A percentile compares a stretch with the other conserved stretches of the same genome.
These are phyloP conservation scores for Typha latifolia DNA, from an alignment of 176 grass and related monocot genomes.

Conservation along the genomic window DNA sequence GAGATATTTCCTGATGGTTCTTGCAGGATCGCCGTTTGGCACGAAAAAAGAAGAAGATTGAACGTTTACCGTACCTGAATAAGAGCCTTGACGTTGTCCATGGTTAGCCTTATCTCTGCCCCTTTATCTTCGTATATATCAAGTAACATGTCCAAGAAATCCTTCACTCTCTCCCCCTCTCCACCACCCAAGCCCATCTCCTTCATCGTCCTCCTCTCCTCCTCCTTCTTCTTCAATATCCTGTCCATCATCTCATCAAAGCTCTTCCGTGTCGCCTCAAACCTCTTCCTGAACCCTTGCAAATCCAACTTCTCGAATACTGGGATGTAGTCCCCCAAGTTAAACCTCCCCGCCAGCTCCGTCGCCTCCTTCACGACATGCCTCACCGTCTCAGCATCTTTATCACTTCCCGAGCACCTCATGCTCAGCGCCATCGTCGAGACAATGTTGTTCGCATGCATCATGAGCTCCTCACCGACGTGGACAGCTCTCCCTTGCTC, in stretches of 20 bases:
- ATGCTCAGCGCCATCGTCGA: constrained; percentile 41
- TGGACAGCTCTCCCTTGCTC: too few relatives aligned
- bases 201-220: constrained; percentile 12
- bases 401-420: constrained; percentile 21
- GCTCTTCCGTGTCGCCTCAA: constrained; percentile 26
- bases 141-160: constrained; percentile 36
- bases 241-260: constrained; percentile 61
- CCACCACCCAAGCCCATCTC: constrained; percentile 18
- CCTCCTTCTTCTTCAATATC: constrained; percentile 25
- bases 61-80: too few relatives aligned
- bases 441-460: constrained; percentile 36
- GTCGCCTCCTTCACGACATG: constrained; percentile 28
- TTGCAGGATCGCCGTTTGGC: too few relatives aligned
- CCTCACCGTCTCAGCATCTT: constrained; percentile 33
- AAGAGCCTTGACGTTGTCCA: constrained; percentile 33
- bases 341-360: constrained; percentile 47
- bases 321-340: constrained; percentile 47
- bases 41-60: too few relatives aligned
- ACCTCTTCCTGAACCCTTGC: constrained; percentile 42
- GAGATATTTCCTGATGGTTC: too few relatives aligned
- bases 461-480: too few relatives aligned
- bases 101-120: constrained; percentile 23
- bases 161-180: constrained; percentile 4
- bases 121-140: constrained; percentile 19
- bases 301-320: constrained; percentile 42